Conservation (phyloP, 768 basidiomycete species). For the Punctularia strigosozonata region DNA sequence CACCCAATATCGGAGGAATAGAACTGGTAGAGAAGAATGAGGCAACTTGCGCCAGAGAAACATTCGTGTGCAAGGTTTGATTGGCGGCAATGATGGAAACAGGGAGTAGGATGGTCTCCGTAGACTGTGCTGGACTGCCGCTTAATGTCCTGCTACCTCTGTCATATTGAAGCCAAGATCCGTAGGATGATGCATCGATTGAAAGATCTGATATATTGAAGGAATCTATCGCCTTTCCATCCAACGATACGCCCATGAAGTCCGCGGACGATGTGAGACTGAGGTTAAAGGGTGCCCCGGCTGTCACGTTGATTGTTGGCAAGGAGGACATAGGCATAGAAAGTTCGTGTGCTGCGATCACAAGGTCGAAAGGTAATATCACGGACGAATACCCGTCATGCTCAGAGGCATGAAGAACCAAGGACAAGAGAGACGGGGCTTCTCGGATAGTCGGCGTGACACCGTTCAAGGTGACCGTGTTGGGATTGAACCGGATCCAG, state of each 20-base stretch:
- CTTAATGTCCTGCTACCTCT: constrained; percentile 39
- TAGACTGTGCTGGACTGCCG: constrained; percentile 36
- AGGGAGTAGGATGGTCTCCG: constrained; percentile 31
- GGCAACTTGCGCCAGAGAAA: constrained; percentile 55
- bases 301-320: constrained; percentile 63
- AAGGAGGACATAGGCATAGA: constrained; percentile 33
- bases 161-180: constrained; percentile 54
- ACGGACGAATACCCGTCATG: constrained; percentile 58
- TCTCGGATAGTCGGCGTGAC: constrained; percentile 50
- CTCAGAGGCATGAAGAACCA: constrained; percentile 62
- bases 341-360: constrained; percentile 61
- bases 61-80: constrained; percentile 50
- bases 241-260: constrained; percentile 51
- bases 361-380: constrained; percentile 47
- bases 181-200: constrained; percentile 47
- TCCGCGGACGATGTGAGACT: constrained; percentile 41
- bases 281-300: constrained; percentile 38
- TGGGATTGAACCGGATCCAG: constrained; percentile 66
- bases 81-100: constrained; percentile 51
- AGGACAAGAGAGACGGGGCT: constrained; percentile 32
- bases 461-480: constrained; percentile 67
- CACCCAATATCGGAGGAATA: constrained; percentile 44
- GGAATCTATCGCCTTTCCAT: constrained; percentile 45
- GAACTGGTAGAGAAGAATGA: constrained; percentile 57
- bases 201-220: constrained; percentile 42